Base-by-base conservation (phyloP, 2,329 filamentous ascomycete genomes). In the Botryotinia calthae region DNA sequence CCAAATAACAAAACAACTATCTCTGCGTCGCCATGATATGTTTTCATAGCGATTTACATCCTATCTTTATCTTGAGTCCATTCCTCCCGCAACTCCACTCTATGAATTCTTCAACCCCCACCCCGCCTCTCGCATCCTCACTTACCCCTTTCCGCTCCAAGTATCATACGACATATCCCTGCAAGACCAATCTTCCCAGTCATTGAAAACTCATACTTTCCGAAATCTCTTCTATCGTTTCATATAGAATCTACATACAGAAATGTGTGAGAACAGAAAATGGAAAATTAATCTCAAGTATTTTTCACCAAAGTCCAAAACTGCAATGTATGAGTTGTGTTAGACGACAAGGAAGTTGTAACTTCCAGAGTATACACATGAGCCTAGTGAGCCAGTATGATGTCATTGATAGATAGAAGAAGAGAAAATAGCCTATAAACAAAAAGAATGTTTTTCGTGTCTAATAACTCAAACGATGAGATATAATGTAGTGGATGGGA, bases 171-270 rank as follows among this genome's bases (percentile, higher is more conserved):
- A 6, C 25, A 51, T 25, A n/a, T 51, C 25, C 22, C 46, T 48
- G 4, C 14, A 51, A 20, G 1, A n/a, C 20, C 22, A 25, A 51
- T 22, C 48, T 51, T 14, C 10, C 10, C 10, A 25, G 48, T n/a
- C 10, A n/a, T 3, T n/a, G 8, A n/a, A 14, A n/a, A 14, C 48
- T 12, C 1, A n/a, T 6, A n/a, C 4, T n/a, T n/a, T 6, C 22
- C 6, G 48, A 51, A 5, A n/a, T 25, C 9, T n/a, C 22, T n/a
- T n/a, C 22, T 25, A 12, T 51, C 22, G 25, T 14, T 51, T 51
- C 25, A n/a, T 0, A 7, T n/a, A n/a, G 2, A 14, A 51, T n/a
- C 1, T 9, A 51, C 9, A 14, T 51, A 14, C 6, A n/a, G 9
- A 51, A 51, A 1, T 51, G 3, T 6, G 25, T 14, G 2, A n/a